A percentile compares a stretch with the other conserved stretches of the same genome.
Conservation (phyloP, 139 green algal genomes). For the Prasinococcaceae sp. region DNA sequence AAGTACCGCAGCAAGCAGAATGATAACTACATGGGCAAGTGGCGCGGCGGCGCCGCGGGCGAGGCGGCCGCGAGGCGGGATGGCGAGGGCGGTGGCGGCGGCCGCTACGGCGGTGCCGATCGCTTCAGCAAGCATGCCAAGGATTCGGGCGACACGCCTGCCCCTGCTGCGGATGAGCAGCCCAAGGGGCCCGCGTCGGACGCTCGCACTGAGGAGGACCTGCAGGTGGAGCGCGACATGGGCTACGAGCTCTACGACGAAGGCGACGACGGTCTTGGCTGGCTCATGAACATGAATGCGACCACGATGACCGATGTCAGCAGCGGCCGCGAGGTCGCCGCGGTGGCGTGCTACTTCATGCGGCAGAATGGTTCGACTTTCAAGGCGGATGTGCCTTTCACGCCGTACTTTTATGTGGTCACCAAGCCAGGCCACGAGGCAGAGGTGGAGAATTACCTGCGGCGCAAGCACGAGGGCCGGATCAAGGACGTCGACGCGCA, state of each 20-base stretch:
- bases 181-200: too few species aligned
- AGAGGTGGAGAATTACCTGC: conserved; percentile 73
- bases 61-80: too few species aligned
- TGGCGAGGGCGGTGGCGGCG: too few species aligned
- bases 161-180: too few species aligned
- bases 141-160: too few species aligned
- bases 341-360: conserved; percentile 88
- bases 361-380: conserved; percentile 82
- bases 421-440: conserved; percentile 42
- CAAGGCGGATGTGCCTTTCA: conserved; percentile 61
- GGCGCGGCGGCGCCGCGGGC: too few species aligned
- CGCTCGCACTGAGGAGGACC: too few species aligned
- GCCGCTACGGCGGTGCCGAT: too few species aligned
- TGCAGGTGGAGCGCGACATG: conserved; percentile 51
- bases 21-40: too few species aligned
- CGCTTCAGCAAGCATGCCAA: too few species aligned
- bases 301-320: conserved; percentile 67
- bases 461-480: conserved; percentile 47
- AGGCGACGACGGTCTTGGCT: conserved; percentile 60
- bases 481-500: conserved; percentile 54
- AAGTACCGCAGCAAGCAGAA: too few species aligned
- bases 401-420: conserved; percentile 87
- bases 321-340: conserved; percentile 40
- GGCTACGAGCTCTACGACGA: conserved; percentile 59
- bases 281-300: conserved; percentile 82